phyloP scores from a whole-genome alignment of 1,284 basidiomycete genomes.

The Tetrapyrgos nigripes region DNA sequence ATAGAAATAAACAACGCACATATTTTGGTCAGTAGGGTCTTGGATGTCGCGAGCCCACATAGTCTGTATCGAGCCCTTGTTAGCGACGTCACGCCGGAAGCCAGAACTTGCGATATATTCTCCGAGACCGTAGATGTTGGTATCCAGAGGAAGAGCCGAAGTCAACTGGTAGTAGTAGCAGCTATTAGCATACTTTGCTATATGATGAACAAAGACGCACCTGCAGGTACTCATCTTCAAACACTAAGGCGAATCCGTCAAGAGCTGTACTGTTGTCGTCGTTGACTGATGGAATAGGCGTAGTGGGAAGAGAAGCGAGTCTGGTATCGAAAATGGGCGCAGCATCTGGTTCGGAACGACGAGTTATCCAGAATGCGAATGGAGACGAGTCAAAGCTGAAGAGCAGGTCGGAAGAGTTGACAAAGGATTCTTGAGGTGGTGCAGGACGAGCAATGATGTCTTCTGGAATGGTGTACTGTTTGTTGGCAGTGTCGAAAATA shows the following conservation, averaged over 20 bases:
- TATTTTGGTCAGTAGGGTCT: constrained; percentile 68
- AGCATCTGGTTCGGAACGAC: constrained; percentile 61
- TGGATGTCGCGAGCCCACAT: constrained; percentile 71
- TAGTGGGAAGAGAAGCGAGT: constrained; percentile 55
- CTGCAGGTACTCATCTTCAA: constrained; percentile 65
- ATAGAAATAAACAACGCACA: too few relatives aligned
- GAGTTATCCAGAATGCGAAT: constrained; percentile 83
- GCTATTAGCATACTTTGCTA: too few relatives aligned
- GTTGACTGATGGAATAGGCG: constrained; percentile 57
- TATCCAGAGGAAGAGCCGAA: constrained; percentile 66
- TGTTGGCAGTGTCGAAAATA: constrained; percentile 69
- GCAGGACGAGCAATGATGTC: constrained; percentile 58
- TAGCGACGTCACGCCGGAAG: constrained; percentile 63
- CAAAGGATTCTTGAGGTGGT: constrained; percentile 40
- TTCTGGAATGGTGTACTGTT: constrained; percentile 75
- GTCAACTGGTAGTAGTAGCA: too few relatives aligned
- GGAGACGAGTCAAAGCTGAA: constrained; percentile 74
- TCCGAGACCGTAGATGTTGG: constrained; percentile 83
- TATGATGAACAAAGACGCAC: too few relatives aligned
- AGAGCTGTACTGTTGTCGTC: constrained; percentile 57
- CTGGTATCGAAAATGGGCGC: constrained; percentile 80
- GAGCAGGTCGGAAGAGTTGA: constrained; percentile 56
- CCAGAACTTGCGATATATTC: constrained; percentile 74
- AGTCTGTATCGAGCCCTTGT: constrained; percentile 70
- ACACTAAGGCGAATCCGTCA: constrained; percentile 70